These are phyloP conservation scores for Raphidocelis subcapitata DNA, from an alignment of 139 green algal genomes.

Conservation along the genomic window DNA sequence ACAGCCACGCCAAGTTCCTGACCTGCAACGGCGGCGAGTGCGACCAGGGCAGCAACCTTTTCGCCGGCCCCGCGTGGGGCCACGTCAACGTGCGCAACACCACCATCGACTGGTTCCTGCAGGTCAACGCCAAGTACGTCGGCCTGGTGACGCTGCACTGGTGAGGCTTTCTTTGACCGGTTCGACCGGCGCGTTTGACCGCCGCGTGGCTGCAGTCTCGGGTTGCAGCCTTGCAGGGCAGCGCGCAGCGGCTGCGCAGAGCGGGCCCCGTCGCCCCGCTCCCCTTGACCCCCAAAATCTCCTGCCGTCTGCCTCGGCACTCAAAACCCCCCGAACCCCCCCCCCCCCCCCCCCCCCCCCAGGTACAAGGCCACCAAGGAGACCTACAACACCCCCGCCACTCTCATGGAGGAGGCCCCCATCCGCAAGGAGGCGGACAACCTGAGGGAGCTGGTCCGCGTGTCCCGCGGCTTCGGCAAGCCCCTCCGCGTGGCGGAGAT, in stretches of 20 bases:
- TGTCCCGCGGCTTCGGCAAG: constrained; percentile 6
- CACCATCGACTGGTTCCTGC: constrained; percentile 25
- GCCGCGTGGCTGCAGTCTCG: too few relatives aligned
- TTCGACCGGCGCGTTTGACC: too few relatives aligned
- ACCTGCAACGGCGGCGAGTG: too few relatives aligned
- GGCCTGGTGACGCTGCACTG: too few relatives aligned
- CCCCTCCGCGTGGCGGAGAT: constrained; percentile 25
- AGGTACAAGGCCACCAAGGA: constrained; percentile 34
- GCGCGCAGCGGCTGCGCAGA: too few relatives aligned
- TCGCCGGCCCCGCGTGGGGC: constrained; percentile 27
- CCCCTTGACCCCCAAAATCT: too few relatives aligned
- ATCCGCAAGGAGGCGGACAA: constrained; percentile 32
- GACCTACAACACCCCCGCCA: constrained; percentile 27
- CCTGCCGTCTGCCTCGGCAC: too few relatives aligned
- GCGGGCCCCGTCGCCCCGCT: too few relatives aligned
- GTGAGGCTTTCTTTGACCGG: too few relatives aligned
- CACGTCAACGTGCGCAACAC: constrained; percentile 28
- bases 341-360: neutral
- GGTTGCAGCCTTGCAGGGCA: too few relatives aligned
- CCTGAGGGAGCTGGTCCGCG: constrained; percentile 10
- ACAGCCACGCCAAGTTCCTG: too few relatives aligned
- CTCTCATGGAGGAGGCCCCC: constrained; percentile 22
- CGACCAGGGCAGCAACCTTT: constrained; percentile 9
- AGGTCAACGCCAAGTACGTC: too few relatives aligned
- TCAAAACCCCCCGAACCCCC: neutral